Base-by-base conservation (phyloP, 441 rosid genomes). In the Eutrema salsugineum region DNA sequence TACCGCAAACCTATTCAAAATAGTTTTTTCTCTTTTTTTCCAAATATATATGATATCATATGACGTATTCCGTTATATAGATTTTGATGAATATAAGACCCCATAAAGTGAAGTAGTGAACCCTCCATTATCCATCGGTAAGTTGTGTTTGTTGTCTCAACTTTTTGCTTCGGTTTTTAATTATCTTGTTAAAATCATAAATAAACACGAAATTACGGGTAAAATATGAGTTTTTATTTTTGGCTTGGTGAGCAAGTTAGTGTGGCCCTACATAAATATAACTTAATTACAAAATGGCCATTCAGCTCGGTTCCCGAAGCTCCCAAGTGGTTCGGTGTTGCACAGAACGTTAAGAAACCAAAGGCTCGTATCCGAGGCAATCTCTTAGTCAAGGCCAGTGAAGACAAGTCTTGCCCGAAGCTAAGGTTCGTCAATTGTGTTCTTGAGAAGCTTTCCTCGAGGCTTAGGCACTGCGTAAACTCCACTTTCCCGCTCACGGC, bases 201-300 rank as follows among this genome's bases (percentile, higher is more conserved):
- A 32, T 12, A 3, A 46, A 48, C 1, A 32, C 8, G 60, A 36
- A 79, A 27, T 38, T 40, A 57, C 20, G 44, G 51, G 66, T 43
- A 39, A 48, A 27, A 30, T 3, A 24, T 17, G 16, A 24, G 66
- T 56, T 5, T 40, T 0, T 28, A 46, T 63, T 16, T 64, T 79
- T 85, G 53, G 81, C 98, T 90, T 92, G 96, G 85, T 66, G 71
- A 62, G 77, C 98, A 92, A 85, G 98, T 43, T 69, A 60, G 55
- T 4, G 3, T 27, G 72, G 33, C 49, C 72, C 77, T 36, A 79
- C 80, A 32, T 1, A 47, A 11, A 5, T 0, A 20, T 0, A 20
- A 9, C 0, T 2, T 66, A 72, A 11, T 88, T 77, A 85, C 89
- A 44, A 63, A 20, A 22, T 24, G 73, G 54, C 75, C 89, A 67